Percentiles rank a stretch among this genome's conserved stretches.
Evolutionary conservation across 768 basidiomycete species (phyloP).

Genomic region (Tylopilus sp.): DNA sequence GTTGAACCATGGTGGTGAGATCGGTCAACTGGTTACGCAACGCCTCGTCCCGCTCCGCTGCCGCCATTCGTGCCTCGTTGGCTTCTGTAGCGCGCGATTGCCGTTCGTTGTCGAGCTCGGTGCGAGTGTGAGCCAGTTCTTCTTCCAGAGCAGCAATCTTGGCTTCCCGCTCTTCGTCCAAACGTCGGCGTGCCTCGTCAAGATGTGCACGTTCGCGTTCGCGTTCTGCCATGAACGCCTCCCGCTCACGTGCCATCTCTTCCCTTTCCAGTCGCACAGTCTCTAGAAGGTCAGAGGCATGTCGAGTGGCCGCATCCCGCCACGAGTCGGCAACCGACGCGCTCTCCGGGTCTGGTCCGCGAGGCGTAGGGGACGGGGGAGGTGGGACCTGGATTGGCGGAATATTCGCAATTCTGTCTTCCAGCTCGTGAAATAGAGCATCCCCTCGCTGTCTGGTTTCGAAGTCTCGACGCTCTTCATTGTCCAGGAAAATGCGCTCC

Average conservation of each 20-base stretch:
- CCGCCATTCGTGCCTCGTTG: conserved; percentile 60
- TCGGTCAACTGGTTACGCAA: conserved; percentile 62
- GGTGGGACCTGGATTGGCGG: conserved; percentile 23
- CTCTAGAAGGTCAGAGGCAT: conserved; percentile 56
- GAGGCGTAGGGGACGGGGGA: background rate
- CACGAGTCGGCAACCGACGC: conserved; percentile 35
- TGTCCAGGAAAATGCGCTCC: conserved; percentile 55
- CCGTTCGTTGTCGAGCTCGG: conserved; percentile 62
- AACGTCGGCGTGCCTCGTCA: conserved; percentile 44
- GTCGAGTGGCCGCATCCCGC: conserved; percentile 52
- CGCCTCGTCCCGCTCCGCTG: conserved; percentile 56
- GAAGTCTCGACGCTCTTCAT: conserved; percentile 53
- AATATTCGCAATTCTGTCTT: conserved; percentile 25
- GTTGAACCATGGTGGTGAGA: conserved; percentile 69
- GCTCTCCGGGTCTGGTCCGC: background rate
- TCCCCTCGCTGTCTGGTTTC: conserved; percentile 45
- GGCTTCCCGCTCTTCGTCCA: conserved; percentile 48
- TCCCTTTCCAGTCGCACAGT: conserved; percentile 58
- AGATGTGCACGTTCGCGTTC: conserved; percentile 46
- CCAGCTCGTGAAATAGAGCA: conserved; percentile 22
- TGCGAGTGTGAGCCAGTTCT: conserved; percentile 53
- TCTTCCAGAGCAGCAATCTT: conserved; percentile 61
- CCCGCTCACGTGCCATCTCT: conserved; percentile 52
- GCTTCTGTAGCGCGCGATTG: conserved; percentile 56
- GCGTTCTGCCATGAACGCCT: conserved; percentile 51